These are phyloP conservation scores for Dryas drummondii DNA, from an alignment of 306 rosid genomes.

Conservation along the genomic window DNA sequence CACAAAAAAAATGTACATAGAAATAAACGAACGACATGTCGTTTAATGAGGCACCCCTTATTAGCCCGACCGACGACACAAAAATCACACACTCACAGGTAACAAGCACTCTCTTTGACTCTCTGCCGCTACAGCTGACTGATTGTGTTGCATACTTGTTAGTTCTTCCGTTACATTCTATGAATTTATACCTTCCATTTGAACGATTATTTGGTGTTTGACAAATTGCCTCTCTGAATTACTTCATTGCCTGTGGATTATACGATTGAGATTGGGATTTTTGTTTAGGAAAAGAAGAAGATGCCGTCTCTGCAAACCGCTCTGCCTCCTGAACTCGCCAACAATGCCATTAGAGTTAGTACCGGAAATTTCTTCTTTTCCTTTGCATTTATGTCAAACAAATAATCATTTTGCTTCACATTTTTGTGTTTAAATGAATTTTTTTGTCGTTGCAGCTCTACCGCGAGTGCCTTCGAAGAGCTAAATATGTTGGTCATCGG, in stretches of 20 bases:
- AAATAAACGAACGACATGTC: too few species aligned
- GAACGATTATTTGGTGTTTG: not conserved
- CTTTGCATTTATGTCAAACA: not conserved
- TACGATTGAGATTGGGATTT: not conserved
- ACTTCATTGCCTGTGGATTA: not conserved
- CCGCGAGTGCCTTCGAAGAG: conserved; percentile 93
- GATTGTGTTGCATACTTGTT: not conserved
- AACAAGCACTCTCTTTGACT: too few species aligned
- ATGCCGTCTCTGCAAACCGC: conserved; percentile 97
- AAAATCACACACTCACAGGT: not conserved
- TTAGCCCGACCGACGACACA: not conserved
- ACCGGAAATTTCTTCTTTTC: not conserved
- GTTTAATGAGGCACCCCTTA: too few species aligned
- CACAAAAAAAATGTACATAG: too few species aligned
- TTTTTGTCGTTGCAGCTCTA: conserved; percentile 53
- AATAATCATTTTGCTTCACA: not conserved
- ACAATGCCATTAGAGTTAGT: conserved; percentile 79
- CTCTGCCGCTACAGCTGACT: not conserved
- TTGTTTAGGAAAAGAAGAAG: not conserved
- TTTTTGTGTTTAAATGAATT: not conserved
- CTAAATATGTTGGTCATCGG: conserved; percentile 78
- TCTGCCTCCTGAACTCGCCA: conserved; percentile 91
- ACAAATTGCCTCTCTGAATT: not conserved
- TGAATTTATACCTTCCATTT: not conserved
- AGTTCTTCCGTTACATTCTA: not conserved